Percentiles rank a stretch among this genome's conserved stretches.
Evolutionary conservation across 1,139 yeast species (phyloP).

Genomic region (Candida tropicalis): DNA sequence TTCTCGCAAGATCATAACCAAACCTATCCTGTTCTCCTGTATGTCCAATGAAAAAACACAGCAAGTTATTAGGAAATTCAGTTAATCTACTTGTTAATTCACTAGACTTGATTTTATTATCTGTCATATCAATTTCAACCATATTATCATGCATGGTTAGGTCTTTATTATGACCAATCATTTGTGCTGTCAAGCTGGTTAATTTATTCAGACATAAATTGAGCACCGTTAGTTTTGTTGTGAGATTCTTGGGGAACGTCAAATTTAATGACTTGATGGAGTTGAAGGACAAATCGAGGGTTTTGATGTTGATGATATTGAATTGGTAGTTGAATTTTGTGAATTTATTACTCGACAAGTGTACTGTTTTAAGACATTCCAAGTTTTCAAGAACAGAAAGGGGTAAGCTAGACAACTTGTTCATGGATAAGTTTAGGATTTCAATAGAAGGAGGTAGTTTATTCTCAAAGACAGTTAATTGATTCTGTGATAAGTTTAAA

Average conservation of each 20-base stretch:
- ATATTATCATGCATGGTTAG: conserved; percentile 20
- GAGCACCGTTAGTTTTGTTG: conserved; percentile 19
- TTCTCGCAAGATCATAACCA: conserved; percentile 27
- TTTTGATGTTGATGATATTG: conserved; percentile 12
- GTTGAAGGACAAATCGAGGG: conserved; percentile 23
- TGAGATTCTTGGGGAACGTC: conserved; percentile 16
- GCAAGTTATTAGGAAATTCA: conserved; percentile 18
- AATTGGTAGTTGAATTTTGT: conserved; percentile 13
- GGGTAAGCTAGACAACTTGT: conserved; percentile 16
- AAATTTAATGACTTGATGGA: conserved; percentile 13
- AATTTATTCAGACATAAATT: conserved; percentile 23
- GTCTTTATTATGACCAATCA: conserved; percentile 19
- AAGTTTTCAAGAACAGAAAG: conserved; percentile 12
- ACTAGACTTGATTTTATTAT: conserved; percentile 17
- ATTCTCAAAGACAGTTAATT: conserved; percentile 11
- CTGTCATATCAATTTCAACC: conserved; percentile 25
- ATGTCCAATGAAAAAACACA: conserved; percentile 21
- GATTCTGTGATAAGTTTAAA: conserved; percentile 21
- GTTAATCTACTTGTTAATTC: conserved; percentile 9
- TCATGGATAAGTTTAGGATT: conserved; percentile 15
- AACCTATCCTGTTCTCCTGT: conserved; percentile 25
- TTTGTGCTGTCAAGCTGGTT: conserved; percentile 13
- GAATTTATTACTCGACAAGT: conserved; percentile 19
- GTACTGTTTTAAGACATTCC: conserved; percentile 15
- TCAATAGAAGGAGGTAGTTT: conserved; percentile 18